Conservation (phyloP, 495 filamentous ascomycete genomes). For the Xylaria castorea region DNA sequence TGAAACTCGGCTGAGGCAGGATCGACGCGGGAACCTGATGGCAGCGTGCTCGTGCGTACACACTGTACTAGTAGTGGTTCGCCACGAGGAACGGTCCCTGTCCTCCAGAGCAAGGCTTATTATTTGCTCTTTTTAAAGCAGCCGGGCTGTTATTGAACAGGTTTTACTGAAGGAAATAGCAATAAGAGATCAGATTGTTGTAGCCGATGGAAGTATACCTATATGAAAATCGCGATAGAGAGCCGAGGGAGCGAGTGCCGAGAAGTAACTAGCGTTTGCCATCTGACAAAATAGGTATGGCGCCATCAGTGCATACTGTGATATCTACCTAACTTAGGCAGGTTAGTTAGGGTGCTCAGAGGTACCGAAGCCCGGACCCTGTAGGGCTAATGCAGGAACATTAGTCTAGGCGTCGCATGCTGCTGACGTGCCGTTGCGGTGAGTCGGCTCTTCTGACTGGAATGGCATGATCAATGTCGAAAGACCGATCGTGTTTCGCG, state of each 20-base stretch:
- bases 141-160: not conserved
- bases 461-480: slow-evolving; percentile 10
- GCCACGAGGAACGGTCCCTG: not conserved
- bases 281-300: not conserved
- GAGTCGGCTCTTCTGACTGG: slow-evolving; percentile 6
- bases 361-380: slow-evolving; percentile 1
- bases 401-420: not conserved
- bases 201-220: not conserved
- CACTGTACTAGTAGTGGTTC: not conserved
- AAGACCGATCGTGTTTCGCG: slow-evolving; percentile 8
- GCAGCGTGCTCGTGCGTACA: not conserved
- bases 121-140: not conserved
- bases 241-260: slow-evolving; percentile 14
- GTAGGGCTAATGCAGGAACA: slow-evolving; percentile 25
- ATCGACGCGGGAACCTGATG: slow-evolving; percentile 12
- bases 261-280: not conserved
- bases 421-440: slow-evolving; percentile 11
- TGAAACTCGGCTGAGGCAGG: slow-evolving; percentile 41
- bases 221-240: not conserved
- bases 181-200: not conserved
- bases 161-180: not conserved
- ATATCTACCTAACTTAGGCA: not conserved
- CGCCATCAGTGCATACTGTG: not conserved
- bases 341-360: not conserved
- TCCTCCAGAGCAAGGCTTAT: not conserved